Evolutionary conservation across 768 basidiomycete genomes (phyloP).

Genomic region (Pluteus cervinus): DNA sequence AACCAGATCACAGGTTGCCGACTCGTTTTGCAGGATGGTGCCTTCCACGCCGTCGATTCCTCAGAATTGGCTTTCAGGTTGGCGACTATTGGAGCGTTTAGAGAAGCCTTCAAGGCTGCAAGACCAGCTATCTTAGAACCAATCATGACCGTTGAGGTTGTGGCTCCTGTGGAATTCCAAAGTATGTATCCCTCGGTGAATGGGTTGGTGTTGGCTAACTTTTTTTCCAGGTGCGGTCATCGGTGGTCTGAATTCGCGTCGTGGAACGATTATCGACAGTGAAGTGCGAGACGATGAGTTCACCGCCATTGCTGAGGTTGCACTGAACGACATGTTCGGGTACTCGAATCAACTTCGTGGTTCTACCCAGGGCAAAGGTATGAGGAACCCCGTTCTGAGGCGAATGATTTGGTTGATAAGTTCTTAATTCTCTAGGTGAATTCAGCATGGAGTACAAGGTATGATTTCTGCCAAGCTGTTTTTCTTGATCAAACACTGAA

Average conservation of each 20-base stretch:
- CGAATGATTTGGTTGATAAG: not conserved
- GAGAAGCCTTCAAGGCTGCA: conserved; percentile 77
- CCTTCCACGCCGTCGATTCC: conserved; percentile 91
- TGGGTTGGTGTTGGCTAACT: not conserved
- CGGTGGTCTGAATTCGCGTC: conserved; percentile 86
- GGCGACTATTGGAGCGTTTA: conserved; percentile 87
- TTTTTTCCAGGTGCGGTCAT: conserved; percentile 67
- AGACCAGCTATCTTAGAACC: conserved; percentile 86
- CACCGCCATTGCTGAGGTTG: conserved; percentile 84
- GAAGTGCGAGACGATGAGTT: conserved; percentile 98
- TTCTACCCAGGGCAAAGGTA: conserved; percentile 91
- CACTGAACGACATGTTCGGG: conserved; percentile 97
- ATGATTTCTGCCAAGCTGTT: conserved; percentile 12
- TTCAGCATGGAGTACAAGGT: conserved; percentile 80
- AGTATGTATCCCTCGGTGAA: conserved; percentile 42
- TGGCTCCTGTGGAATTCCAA: conserved; percentile 95
- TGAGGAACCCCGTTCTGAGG: not conserved
- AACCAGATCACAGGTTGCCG: conserved; percentile 83
- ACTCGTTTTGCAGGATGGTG: conserved; percentile 88
- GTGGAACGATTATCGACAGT: conserved; percentile 92
- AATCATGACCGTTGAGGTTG: conserved; percentile 98
- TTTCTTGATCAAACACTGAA: conserved; percentile 4
- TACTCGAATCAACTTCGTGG: conserved; percentile 93
- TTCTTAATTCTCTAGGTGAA: conserved; percentile 47
- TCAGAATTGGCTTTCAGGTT: conserved; percentile 93